Evolutionary conservation across 2,329 filamentous ascomycete genomes (phyloP).

Genomic region (Cordyceps cicadae): DNA sequence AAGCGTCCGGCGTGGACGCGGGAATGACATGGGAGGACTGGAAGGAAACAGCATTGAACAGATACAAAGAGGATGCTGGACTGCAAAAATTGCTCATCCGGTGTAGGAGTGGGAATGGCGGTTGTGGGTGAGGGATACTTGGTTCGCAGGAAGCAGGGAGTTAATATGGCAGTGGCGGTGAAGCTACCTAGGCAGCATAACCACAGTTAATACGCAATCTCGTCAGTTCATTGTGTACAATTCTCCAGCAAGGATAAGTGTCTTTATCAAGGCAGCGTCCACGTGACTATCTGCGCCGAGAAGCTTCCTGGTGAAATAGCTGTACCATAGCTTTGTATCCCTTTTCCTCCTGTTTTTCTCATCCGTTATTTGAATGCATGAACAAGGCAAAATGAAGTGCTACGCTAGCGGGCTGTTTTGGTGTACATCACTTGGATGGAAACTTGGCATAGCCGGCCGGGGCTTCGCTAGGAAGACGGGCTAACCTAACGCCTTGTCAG

Average conservation of each 20-base stretch:
- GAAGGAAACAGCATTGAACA: constrained; percentile 27
- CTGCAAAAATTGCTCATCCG: constrained; percentile 15
- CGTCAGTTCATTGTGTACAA: background rate
- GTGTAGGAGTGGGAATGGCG: background rate
- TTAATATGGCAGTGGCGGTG: background rate
- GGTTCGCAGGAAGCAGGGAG: background rate
- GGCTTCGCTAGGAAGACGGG: background rate
- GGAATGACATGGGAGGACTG: constrained; percentile 30
- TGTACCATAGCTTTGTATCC: background rate
- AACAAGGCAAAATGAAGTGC: background rate
- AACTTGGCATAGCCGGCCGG: background rate
- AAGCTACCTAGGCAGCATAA: too few species aligned
- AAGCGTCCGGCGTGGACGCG: constrained; percentile 24
- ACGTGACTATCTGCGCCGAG: background rate
- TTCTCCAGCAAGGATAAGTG: background rate
- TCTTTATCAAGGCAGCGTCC: background rate
- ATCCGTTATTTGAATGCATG: background rate
- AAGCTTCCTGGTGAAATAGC: background rate
- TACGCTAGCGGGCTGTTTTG: background rate
- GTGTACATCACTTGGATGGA: background rate
- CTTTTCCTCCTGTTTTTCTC: background rate
- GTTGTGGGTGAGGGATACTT: background rate
- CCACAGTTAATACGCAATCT: too few species aligned
- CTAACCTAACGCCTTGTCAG: too few species aligned
- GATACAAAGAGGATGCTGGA: constrained; percentile 23